Base-by-base conservation (phyloP, 805 yeast species). In the Cyberlindnera petersonii region DNA sequence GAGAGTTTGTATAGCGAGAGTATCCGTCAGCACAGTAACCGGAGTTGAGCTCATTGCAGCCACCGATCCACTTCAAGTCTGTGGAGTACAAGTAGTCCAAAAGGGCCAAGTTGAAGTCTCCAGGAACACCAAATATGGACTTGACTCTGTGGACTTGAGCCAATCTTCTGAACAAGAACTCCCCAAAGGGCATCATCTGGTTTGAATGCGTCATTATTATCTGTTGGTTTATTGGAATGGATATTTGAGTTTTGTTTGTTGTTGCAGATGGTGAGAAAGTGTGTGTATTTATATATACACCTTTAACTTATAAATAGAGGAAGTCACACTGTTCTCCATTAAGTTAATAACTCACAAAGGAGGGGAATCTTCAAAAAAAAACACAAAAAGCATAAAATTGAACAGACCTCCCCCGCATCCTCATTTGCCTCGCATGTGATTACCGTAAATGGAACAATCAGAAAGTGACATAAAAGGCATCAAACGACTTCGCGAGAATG, bases 11-110 rank as follows among this genome's bases (percentile, higher is more conserved):
- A 30, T 68, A 66, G 44, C 91, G 72, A 15, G 93, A 77, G 54
- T 86, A 89, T 5, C 96, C 97, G 59, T 89, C 96, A 7, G 91
- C 89, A 6, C 93, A 79, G 58, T 89, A 88, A 8, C 94, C 93
- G 4, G 93, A 82, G 56, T 88, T 89, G 47, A 88, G 70, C 64
- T 88, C 97, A 56, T 88, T 88, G 65, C 95, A 86, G 44, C 79
- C 77, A 18, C 95, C 95, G 33, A 85, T 69, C 86, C 94, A 87
- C 37, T 75, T 63, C 49, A 82, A 58, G 9, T 66, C 67, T 29
- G 60, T 67, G 8, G 73, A 62, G 53, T 84, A 80, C 32, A 83
- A 57, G 53, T 81, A 77, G 58, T 86, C 95, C 51, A 86, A 64
- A 18, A 86, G 63, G 6, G 72, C 69, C 47, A 82, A 61, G 58